Conservation (phyloP, 75 land plant species). For the Larix kaempferi region DNA sequence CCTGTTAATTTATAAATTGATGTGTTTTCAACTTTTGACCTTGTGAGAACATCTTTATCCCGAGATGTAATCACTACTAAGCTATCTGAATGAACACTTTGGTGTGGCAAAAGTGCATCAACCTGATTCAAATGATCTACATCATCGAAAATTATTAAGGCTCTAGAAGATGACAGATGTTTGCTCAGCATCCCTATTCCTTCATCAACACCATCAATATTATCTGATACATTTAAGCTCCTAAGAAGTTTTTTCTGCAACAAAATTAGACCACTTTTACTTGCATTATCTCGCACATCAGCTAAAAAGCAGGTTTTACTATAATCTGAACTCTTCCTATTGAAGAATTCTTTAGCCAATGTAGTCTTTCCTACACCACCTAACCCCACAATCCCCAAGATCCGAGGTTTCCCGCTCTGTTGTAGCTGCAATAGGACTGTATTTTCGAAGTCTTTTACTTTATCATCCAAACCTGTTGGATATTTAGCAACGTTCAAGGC, state of each 20-base stretch:
- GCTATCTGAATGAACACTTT: not conserved
- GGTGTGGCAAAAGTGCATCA: not conserved
- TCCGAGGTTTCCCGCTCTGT: not conserved
- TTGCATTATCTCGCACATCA: too few relatives aligned
- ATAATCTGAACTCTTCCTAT: not conserved
- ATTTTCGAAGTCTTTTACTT: not conserved
- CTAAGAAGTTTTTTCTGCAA: too few relatives aligned
- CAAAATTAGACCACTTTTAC: too few relatives aligned
- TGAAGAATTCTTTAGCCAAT: not conserved
- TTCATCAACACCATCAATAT: not conserved
- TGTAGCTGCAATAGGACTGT: not conserved
- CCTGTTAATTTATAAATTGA: not conserved
- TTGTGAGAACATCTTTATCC: not conserved
- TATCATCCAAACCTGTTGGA: not conserved
- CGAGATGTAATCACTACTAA: not conserved
- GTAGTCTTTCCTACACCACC: conserved; percentile 3
- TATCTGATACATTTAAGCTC: too few relatives aligned
- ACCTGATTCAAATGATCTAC: not conserved
- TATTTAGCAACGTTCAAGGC: not conserved
- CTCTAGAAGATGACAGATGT: not conserved
- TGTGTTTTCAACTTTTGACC: not conserved
- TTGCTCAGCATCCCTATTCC: not conserved
- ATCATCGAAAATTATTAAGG: not conserved
- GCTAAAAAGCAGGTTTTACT: too few relatives aligned
- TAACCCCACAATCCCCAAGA: not conserved